Evolutionary conservation across 2,329 filamentous ascomycete genomes (phyloP).

Genomic region (Neopestalotiopsis sp.): DNA sequence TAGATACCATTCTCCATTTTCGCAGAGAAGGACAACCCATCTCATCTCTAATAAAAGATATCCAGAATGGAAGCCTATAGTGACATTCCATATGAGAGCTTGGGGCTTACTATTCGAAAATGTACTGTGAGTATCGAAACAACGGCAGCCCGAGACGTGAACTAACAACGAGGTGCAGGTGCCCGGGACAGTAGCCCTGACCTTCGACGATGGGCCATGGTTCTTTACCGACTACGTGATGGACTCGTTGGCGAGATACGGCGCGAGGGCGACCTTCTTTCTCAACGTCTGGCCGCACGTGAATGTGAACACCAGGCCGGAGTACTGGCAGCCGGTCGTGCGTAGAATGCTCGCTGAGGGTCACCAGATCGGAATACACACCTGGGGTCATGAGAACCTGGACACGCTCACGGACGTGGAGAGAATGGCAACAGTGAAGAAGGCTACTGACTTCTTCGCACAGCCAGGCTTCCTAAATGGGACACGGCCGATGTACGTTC

Average conservation of each 20-base stretch:
- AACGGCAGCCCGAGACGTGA: neutral
- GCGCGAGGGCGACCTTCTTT: neutral
- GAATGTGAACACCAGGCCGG: neutral
- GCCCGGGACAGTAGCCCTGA: neutral
- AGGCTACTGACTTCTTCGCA: neutral
- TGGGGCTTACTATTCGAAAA: no score
- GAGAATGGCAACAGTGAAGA: neutral
- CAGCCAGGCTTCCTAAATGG: neutral
- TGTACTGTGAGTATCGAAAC: neutral
- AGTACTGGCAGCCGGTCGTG: neutral
- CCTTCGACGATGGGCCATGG: neutral
- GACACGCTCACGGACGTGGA: no score
- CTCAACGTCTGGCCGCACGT: neutral
- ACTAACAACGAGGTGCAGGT: neutral
- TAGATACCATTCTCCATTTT: no score
- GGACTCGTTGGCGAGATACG: neutral
- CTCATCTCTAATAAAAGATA: no score
- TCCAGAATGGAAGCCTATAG: no score
- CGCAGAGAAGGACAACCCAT: no score
- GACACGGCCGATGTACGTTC: neutral
- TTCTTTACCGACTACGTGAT: neutral
- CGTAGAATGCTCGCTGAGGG: neutral
- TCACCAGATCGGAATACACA: neutral
- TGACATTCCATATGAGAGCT: no score
- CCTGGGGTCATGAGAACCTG: neutral